Evolutionary conservation across 352 stramenopile genomes (phyloP).

Genomic region (Globisporangium acanthophoron): DNA sequence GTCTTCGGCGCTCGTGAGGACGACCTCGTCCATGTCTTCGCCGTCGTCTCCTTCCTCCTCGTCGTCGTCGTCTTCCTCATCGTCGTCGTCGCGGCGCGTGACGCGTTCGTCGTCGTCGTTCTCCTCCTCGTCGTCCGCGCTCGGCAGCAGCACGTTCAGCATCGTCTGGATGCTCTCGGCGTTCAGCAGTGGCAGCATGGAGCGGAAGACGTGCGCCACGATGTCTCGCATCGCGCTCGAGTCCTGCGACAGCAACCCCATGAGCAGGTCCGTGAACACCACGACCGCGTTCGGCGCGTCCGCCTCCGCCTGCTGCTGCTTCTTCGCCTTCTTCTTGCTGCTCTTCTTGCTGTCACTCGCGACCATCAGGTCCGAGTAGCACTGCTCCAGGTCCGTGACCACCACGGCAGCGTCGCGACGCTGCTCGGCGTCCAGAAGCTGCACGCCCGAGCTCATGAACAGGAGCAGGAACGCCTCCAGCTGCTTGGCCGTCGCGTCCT

Average conservation of each 20-base stretch:
- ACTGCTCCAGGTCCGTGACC: slow-evolving; percentile 63
- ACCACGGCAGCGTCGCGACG: slow-evolving; percentile 52
- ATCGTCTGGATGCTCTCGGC: slow-evolving; percentile 61
- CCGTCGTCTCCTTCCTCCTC: slow-evolving; percentile 37
- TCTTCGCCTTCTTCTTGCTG: slow-evolving; percentile 28
- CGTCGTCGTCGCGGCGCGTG: slow-evolving; percentile 18
- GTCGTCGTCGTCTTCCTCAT: slow-evolving; percentile 22
- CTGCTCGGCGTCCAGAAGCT: slow-evolving; percentile 65
- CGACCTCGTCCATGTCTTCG: slow-evolving; percentile 43
- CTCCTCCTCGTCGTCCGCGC: slow-evolving; percentile 23
- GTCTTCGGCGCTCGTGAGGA: slow-evolving; percentile 48
- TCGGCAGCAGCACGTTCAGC: slow-evolving; percentile 54
- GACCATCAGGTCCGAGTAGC: slow-evolving; percentile 48
- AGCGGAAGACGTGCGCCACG: slow-evolving; percentile 76
- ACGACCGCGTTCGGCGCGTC: slow-evolving; percentile 45
- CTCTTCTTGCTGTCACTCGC: slow-evolving; percentile 27
- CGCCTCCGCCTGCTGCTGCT: slow-evolving; percentile 9
- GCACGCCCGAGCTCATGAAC: slow-evolving; percentile 68
- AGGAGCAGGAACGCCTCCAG: slow-evolving; percentile 68
- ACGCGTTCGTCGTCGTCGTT: slow-evolving; percentile 24
- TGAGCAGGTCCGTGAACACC: slow-evolving; percentile 76
- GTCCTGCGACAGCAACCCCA: slow-evolving; percentile 78
- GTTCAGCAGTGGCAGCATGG: slow-evolving; percentile 61
- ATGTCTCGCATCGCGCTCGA: slow-evolving; percentile 83
- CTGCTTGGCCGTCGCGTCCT: slow-evolving; percentile 24